Evolutionary conservation across 116 monocot species (phyloP).

Genomic region (Cymodocea nodosa): DNA sequence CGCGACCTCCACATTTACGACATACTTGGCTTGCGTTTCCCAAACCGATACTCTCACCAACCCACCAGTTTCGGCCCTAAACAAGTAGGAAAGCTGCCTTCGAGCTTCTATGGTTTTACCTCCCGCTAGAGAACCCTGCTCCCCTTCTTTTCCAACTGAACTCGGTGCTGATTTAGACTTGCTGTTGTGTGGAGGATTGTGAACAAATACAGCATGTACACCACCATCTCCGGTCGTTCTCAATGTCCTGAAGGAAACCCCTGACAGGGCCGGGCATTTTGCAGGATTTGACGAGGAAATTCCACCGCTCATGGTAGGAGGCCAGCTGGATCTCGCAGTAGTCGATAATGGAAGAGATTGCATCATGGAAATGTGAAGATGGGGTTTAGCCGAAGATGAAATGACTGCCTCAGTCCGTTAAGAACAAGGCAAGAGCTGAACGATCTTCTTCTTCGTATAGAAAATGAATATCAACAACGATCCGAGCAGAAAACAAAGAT

Average conservation of each 20-base stretch:
- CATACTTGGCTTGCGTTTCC: constrained; percentile 14
- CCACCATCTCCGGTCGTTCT: not conserved
- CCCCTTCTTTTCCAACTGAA: constrained; percentile 10
- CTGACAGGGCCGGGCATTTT: not conserved
- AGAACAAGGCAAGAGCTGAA: no score
- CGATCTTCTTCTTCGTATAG: no score
- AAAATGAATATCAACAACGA: no score
- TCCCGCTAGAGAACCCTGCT: constrained; percentile 2
- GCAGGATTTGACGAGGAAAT: not conserved
- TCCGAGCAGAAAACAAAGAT: no score
- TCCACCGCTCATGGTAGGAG: not conserved
- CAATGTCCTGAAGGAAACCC: not conserved
- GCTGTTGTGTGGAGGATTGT: not conserved
- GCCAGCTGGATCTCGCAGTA: not conserved
- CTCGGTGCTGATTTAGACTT: not conserved
- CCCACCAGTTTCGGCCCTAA: constrained; percentile 43
- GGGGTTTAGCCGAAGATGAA: no score
- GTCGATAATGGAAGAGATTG: not conserved
- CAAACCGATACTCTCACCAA: constrained; percentile 49
- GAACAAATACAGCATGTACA: not conserved
- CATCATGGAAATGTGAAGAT: not conserved
- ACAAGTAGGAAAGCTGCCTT: constrained; percentile 25
- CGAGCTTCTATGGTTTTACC: constrained; percentile 9
- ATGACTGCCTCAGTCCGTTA: no score
- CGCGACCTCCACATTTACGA: constrained; percentile 42